Evolutionary conservation across 2,329 filamentous ascomycete species (phyloP).

Genomic region (Talaromyces sp.): DNA sequence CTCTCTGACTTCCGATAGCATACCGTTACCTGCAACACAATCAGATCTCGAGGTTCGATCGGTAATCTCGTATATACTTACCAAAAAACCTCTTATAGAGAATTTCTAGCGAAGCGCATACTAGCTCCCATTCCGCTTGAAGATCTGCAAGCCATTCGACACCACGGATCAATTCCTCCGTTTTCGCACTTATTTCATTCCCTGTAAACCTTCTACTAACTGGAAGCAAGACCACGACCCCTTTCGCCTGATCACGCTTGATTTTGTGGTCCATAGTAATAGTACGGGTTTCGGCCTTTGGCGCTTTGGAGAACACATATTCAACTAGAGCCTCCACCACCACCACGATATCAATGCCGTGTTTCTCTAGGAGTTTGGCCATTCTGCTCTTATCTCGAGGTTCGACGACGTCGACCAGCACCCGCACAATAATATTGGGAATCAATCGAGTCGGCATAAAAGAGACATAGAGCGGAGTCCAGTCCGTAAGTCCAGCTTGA

Average conservation of each 20-base stretch:
- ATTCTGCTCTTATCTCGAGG: constrained; percentile 64
- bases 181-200: constrained; percentile 56
- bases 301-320: constrained; percentile 23
- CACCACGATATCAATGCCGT: constrained; percentile 68
- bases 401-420: constrained; percentile 71
- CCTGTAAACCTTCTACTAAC: constrained; percentile 71
- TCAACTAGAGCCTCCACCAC: constrained; percentile 70
- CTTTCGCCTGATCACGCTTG: constrained; percentile 16
- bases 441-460: constrained; percentile 65
- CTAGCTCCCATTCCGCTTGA: constrained; percentile 68
- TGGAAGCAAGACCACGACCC: constrained; percentile 42
- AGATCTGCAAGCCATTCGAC: constrained; percentile 83
- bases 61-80: constrained; percentile 52
- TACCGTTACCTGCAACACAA: constrained; percentile 34
- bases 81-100: constrained; percentile 82
- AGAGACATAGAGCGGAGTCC: constrained; percentile 86
- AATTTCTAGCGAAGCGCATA: constrained; percentile 66
- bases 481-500: constrained; percentile 67
- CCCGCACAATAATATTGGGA: constrained; percentile 70
- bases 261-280: constrained; percentile 12
- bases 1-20: constrained; percentile 55
- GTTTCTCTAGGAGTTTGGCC: constrained; percentile 71
- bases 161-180: constrained; percentile 73
- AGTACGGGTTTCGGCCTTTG: constrained; percentile 6
- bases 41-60: constrained; percentile 29